A percentile compares a stretch with the other conserved stretches of the same genome.
Evolutionary conservation across 2,329 filamentous ascomycete species (phyloP).

Genomic region (Sporothrix sp.): DNA sequence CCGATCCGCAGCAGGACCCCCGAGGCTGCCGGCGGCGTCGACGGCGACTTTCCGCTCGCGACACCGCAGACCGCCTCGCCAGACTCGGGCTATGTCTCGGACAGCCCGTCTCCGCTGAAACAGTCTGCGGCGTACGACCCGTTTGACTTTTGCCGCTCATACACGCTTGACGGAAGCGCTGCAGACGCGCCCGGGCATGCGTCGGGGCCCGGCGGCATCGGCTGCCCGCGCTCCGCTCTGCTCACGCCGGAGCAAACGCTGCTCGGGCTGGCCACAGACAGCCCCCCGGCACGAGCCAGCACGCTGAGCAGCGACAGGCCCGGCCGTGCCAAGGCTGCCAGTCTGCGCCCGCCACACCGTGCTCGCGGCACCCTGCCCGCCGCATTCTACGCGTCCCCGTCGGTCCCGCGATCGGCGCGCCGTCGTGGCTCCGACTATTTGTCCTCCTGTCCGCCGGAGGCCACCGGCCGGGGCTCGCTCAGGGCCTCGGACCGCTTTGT

Average conservation of each 20-base stretch:
- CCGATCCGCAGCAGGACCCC: conserved; percentile 1
- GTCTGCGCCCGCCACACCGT: neutral
- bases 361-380: conserved; percentile 8
- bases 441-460: conserved; percentile 1
- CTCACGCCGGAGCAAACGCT: neutral
- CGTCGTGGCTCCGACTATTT: conserved; percentile 20
- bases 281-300: neutral
- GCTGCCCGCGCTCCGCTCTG: neutral
- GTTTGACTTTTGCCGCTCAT: neutral
- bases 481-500: conserved; percentile 41
- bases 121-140: neutral
- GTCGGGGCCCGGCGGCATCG: neutral
- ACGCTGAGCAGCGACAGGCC: neutral
- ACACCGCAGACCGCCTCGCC: neutral
- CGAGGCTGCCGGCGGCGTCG: neutral
- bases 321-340: neutral
- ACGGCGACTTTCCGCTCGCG: neutral
- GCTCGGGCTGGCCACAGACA: neutral
- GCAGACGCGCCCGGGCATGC: neutral
- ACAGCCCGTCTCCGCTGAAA: conserved; percentile 9
- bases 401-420: conserved; percentile 7
- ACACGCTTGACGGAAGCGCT: conserved; percentile 14
- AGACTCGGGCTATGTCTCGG: conserved; percentile 19
- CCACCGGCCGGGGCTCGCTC: conserved; percentile 14
- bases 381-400: conserved; percentile 13